phyloP scores from a whole-genome alignment of 139 green algal species.

The Volvox reticuliferus region DNA sequence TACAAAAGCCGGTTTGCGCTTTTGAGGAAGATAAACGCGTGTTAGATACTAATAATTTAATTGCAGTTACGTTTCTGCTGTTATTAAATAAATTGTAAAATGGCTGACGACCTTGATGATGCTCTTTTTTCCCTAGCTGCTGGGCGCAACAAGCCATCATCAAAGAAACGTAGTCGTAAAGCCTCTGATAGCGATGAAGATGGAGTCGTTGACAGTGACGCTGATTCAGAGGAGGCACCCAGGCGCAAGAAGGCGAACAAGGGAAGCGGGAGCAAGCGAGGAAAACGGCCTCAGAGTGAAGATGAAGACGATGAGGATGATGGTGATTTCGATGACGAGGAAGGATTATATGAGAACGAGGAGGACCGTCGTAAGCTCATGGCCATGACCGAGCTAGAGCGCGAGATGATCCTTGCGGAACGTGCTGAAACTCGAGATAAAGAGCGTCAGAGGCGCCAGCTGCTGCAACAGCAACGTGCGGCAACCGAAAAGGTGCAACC shows the following conservation, averaged over 20 bases:
- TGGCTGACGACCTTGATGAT: slow-evolving; percentile 46
- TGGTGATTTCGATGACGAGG: slow-evolving; percentile 52
- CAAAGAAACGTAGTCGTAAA: slow-evolving; percentile 36
- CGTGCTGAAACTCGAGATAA: slow-evolving; percentile 65
- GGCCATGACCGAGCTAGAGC: slow-evolving; percentile 74
- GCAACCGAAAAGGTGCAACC: slow-evolving; percentile 15
- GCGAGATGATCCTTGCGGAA: slow-evolving; percentile 77
- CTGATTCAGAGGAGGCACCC: slow-evolving; percentile 26
- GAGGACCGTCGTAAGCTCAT: slow-evolving; percentile 66
- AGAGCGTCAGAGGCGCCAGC: slow-evolving; percentile 55
- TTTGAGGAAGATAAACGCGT: no score
- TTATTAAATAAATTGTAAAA: background rate
- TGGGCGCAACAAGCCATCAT: background rate
- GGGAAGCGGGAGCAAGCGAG: background rate
- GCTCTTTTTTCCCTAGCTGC: slow-evolving; percentile 32
- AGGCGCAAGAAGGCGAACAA: slow-evolving; percentile 12
- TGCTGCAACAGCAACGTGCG: slow-evolving; percentile 52
- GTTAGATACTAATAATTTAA: no score
- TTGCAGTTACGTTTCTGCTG: no score
- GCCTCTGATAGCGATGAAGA: slow-evolving; percentile 37
- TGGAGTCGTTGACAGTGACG: background rate
- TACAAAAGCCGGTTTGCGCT: no score
- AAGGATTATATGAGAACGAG: slow-evolving; percentile 73
- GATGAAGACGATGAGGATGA: slow-evolving; percentile 60
- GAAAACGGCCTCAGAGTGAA: slow-evolving; percentile 31